phyloP scores from a whole-genome alignment of 192 early-diverging fungal species.

The Backusella parvicylindrica region DNA sequence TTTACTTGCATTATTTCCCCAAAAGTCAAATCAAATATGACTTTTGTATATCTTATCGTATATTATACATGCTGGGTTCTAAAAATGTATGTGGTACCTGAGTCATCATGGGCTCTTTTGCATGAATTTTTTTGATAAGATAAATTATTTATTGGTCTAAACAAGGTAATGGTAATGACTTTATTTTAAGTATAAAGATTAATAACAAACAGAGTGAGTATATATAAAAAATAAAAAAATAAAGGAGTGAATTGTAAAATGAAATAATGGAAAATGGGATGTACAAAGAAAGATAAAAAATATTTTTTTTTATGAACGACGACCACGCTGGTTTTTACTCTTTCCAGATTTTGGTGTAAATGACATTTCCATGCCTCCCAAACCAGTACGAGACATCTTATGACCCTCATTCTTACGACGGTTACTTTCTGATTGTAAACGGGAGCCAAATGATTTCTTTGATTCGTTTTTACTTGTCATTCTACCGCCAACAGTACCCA shows the following conservation, averaged over 20 bases:
- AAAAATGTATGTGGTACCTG: neutral
- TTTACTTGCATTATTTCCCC: neutral
- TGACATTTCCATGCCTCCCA: slow-evolving; percentile 45
- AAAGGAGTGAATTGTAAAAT: neutral
- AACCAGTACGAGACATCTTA: slow-evolving; percentile 30
- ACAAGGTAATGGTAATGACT: neutral
- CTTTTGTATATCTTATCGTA: neutral
- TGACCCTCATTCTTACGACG: slow-evolving; percentile 19
- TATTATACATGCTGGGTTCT: too few species aligned
- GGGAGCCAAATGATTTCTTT: slow-evolving; percentile 27
- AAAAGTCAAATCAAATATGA: neutral
- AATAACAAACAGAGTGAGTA: neutral
- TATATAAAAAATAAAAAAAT: neutral
- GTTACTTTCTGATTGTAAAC: slow-evolving; percentile 14
- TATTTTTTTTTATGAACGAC: neutral
- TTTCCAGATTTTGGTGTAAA: slow-evolving; percentile 34
- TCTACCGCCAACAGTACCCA: slow-evolving; percentile 8
- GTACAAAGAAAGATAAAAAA: neutral
- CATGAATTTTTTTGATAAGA: neutral
- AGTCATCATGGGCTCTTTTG: neutral
- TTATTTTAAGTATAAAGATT: neutral
- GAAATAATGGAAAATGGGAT: neutral
- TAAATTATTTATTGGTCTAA: neutral
- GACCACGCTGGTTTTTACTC: neutral
- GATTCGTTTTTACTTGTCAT: slow-evolving; percentile 6